Base-by-base conservation (phyloP, 2,329 filamentous ascomycete genomes). In the Fusarium poae region DNA sequence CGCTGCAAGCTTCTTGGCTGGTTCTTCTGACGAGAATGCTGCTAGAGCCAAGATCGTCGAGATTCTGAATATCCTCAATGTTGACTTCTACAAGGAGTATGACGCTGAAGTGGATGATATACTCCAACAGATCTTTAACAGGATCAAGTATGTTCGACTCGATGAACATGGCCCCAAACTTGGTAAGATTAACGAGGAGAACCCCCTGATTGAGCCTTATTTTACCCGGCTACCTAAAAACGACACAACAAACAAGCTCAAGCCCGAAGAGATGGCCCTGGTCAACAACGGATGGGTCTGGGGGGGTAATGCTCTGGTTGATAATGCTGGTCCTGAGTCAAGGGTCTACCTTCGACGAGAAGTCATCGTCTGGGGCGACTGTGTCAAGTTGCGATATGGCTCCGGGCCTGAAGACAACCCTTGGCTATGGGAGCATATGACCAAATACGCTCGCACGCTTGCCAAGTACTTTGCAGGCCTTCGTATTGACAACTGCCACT, bases 251-350 rank as follows among this genome's bases (percentile, higher is more conserved):
- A 85, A 89, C 65, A 90, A 92, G 74, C 91, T 97, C 75, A 89
- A 89, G 59, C 85, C 89, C 2, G 90, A 91, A 59, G 91, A 94
- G 43, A 85, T 97, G 45, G 92, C 93, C 4, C 82, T 99, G 52
- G 94, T 91, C 40, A 98, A 98, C 80, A 99, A 99, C 76, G 96
- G 96, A 43, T 99, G 96, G 96, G 94, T 99, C 11, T 99, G 96
- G 96, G 95, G 93, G 61, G 95, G 95, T 8, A 97, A 98, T 80
- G 95, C 96, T 2, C 87, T 98, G 79, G 86, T 93, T 43, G 96
- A 99, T 81, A 96, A 98, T 75, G 96, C 96, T 30, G 97, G 97
- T 0, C 91, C 94, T 0, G 85, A 92, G 46, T 97, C 95, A 11
- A 90, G 91, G 57, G 94, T 95, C n/a, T 99, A 99, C 76, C 86